A percentile compares a stretch with the other conserved stretches of the same genome.
These are phyloP conservation scores for Salvia sclarea DNA, from an alignment of 305 asterid species.

Conservation along the genomic window DNA sequence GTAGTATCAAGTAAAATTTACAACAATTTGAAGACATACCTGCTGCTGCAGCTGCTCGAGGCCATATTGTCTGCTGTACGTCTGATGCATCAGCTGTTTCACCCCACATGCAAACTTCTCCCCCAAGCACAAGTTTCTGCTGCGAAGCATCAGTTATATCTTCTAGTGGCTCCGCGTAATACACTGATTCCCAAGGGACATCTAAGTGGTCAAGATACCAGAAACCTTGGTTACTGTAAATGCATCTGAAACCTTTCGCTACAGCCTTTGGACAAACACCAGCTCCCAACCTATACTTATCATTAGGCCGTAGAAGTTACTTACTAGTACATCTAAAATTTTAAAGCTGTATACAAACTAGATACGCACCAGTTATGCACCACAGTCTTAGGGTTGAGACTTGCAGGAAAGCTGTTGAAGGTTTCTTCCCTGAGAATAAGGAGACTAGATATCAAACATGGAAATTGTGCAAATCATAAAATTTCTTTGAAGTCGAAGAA, in stretches of 20 bases:
- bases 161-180: slow-evolving; percentile 75
- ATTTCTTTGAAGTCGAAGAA: slow-evolving; percentile 20
- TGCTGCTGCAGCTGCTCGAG: slow-evolving; percentile 99
- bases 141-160: slow-evolving; percentile 60
- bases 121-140: slow-evolving; percentile 85
- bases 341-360: slow-evolving; percentile 19
- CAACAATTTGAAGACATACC: slow-evolving; percentile 43
- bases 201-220: slow-evolving; percentile 97
- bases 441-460: slow-evolving; percentile 27
- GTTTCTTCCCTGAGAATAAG: slow-evolving; percentile 80
- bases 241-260: slow-evolving; percentile 84
- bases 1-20: slow-evolving; percentile 14
- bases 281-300: slow-evolving; percentile 62
- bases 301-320: slow-evolving; percentile 21
- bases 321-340: not conserved
- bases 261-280: slow-evolving; percentile 90
- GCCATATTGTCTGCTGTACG: slow-evolving; percentile 93
- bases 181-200: slow-evolving; percentile 78
- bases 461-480: slow-evolving; percentile 15
- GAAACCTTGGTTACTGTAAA: slow-evolving; percentile 83
- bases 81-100: slow-evolving; percentile 88
- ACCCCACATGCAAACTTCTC: slow-evolving; percentile 97
- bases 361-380: slow-evolving; percentile 85
- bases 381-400: slow-evolving; percentile 75
- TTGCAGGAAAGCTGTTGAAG: slow-evolving; percentile 66